These are phyloP conservation scores for Rhynchospora tenuis DNA, from an alignment of 176 grass and related monocot species.

Conservation along the genomic window DNA sequence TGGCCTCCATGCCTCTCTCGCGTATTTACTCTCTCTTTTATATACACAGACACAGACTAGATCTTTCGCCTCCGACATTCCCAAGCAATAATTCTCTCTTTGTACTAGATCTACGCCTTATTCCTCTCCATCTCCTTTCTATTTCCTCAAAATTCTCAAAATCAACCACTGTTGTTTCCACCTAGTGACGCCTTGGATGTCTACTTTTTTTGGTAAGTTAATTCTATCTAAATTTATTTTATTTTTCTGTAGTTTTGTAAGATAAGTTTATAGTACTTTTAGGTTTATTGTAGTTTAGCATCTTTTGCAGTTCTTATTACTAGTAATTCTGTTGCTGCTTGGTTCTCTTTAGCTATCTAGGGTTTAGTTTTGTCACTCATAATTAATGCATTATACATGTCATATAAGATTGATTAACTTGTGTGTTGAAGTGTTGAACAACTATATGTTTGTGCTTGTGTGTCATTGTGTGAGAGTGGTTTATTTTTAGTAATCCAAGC, in stretches of 20 bases:
- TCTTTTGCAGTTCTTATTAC: not conserved
- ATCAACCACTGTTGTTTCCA: not conserved
- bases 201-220: not conserved
- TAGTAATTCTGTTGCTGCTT: not conserved
- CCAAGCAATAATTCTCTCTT: not conserved
- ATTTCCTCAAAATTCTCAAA: not conserved
- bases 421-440: not conserved
- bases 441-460: not conserved
- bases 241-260: not conserved
- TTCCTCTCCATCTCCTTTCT: not conserved
- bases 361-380: constrained; percentile 4
- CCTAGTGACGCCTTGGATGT: not conserved
- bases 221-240: not conserved
- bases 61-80: not conserved
- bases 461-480: not conserved
- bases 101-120: constrained; percentile 2
- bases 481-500: not conserved
- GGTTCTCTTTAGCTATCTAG: not conserved
- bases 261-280: not conserved
- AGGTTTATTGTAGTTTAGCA: not conserved
- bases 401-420: constrained; percentile 6
- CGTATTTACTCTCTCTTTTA: not conserved
- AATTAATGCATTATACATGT: not conserved
- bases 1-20: not conserved
- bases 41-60: not conserved